phyloP scores from a whole-genome alignment of 1,139 yeast genomes.

The Zhuliangozyma parablackwelliae region DNA sequence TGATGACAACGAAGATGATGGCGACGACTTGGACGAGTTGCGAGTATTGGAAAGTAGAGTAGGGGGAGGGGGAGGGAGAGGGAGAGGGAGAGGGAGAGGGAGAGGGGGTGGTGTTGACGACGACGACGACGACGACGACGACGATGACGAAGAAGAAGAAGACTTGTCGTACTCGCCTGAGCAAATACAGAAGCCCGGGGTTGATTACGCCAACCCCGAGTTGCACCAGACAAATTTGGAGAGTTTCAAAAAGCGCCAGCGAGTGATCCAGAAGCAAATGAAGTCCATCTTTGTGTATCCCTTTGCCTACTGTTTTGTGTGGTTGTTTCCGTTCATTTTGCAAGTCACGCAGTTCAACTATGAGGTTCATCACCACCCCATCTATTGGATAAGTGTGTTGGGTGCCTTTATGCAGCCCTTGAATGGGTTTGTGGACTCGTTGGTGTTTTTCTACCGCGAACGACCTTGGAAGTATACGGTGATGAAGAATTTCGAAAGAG shows the following conservation, averaged over 20 bases:
- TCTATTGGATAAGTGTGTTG: slow-evolving; percentile 61
- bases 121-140: slow-evolving; percentile 7
- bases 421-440: slow-evolving; percentile 71
- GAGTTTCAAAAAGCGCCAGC: slow-evolving; percentile 56
- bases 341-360: slow-evolving; percentile 56
- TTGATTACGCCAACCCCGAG: slow-evolving; percentile 20
- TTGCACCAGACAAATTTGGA: slow-evolving; percentile 59
- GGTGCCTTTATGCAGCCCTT: slow-evolving; percentile 78
- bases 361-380: slow-evolving; percentile 46
- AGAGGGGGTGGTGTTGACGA: slow-evolving; percentile 4
- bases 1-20: neutral
- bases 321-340: slow-evolving; percentile 79
- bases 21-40: too few species aligned
- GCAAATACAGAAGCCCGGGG: slow-evolving; percentile 4
- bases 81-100: neutral
- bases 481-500: slow-evolving; percentile 36
- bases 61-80: too few species aligned
- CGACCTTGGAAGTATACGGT: slow-evolving; percentile 64
- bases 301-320: slow-evolving; percentile 67
- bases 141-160: slow-evolving; percentile 11
- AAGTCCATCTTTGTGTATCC: slow-evolving; percentile 81
- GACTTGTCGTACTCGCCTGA: neutral
- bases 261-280: slow-evolving; percentile 71
- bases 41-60: too few species aligned
- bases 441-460: slow-evolving; percentile 74